Percentiles rank a stretch among this genome's conserved stretches.
These are phyloP conservation scores for Candida alai DNA, from an alignment of 805 yeast species.

Conservation along the genomic window DNA sequence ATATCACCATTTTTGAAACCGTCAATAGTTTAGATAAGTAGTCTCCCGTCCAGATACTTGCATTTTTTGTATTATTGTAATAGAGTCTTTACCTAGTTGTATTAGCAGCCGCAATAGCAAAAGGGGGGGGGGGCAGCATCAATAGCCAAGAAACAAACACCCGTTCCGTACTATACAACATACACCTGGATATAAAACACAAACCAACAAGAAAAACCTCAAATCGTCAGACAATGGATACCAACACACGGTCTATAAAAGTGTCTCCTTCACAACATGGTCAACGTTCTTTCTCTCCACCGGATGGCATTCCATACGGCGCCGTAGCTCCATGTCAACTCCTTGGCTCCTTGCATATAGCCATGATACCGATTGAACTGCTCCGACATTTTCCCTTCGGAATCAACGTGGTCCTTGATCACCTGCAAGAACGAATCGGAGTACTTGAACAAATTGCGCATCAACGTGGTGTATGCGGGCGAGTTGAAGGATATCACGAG, in stretches of 20 bases:
- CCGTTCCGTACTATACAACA: no score
- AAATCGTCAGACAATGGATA: no score
- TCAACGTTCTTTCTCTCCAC: slow-evolving; percentile 44
- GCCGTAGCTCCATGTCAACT: slow-evolving; percentile 89
- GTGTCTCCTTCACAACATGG: slow-evolving; percentile 1
- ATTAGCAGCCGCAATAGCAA: no score
- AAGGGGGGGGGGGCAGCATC: no score
- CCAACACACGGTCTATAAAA: no score
- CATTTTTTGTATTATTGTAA: no score
- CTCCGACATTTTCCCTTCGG: slow-evolving; percentile 76
- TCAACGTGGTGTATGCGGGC: slow-evolving; percentile 42
- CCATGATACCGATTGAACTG: slow-evolving; percentile 83
- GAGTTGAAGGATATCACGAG: slow-evolving; percentile 31
- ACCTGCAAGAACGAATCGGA: slow-evolving; percentile 67
- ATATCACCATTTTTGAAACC: slow-evolving; percentile 36
- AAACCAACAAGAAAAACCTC: no score
- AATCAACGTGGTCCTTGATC: slow-evolving; percentile 55
- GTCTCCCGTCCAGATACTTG: no score
- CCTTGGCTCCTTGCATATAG: slow-evolving; percentile 80
- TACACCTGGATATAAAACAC: no score
- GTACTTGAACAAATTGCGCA: slow-evolving; percentile 45
- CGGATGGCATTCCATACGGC: slow-evolving; percentile 67
- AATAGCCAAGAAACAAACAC: no score
- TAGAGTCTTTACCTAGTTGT: no score
- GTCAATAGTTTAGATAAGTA: slow-evolving; percentile 30